Base-by-base conservation (phyloP, 352 stramenopile species). In the Phytophthora sp. region DNA sequence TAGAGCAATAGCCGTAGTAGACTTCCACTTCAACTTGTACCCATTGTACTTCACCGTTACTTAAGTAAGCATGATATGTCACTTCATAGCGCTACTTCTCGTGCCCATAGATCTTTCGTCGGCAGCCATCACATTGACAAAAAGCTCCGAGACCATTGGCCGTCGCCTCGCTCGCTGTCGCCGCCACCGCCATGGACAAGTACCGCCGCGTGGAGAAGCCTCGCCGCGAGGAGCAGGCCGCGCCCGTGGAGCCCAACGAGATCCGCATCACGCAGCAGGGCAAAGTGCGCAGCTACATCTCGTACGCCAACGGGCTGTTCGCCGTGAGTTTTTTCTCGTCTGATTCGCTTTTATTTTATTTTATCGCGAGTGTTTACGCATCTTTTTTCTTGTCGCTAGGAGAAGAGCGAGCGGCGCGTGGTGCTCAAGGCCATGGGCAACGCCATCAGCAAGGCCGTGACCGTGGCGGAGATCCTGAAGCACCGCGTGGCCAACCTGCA, bases 361-460 rank as follows among this genome's bases (percentile, higher is more conserved):
- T 26, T 28, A 35, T 28, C 35, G n/a, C n/a, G 9, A 43, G 9
- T 13, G 18, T 35, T 48, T 24, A 17, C 18, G n/a, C 31, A 44
- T 30, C 37, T 52, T 50, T 27, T 51, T 62, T 46, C 5, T 54
- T 43, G n/a, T n/a, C 27, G 32, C 39, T 43, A 92, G 84, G 83
- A 90, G 46, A 89, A 89, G 54, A 79, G 75, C 37, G 77, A 92
- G 69, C 74, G 63, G 30, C 58, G 37, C 5, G 72, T 94, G 30
- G 78, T 91, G 60, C 54, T 95, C 21, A 92, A 89, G 60, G 87
- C 85, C 30, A 93, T 93, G 83, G 87, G 85, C 49, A 82, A 91
- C 39, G 85, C 85, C 28, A 95, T 95, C 70, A 87, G 72, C 68
- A 94, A 94, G 62, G 84, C 87, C 12, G 87, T 95, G 65, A 91